Conservation (phyloP, 2,329 filamentous ascomycete genomes). For the Cladosporium oxysporum region DNA sequence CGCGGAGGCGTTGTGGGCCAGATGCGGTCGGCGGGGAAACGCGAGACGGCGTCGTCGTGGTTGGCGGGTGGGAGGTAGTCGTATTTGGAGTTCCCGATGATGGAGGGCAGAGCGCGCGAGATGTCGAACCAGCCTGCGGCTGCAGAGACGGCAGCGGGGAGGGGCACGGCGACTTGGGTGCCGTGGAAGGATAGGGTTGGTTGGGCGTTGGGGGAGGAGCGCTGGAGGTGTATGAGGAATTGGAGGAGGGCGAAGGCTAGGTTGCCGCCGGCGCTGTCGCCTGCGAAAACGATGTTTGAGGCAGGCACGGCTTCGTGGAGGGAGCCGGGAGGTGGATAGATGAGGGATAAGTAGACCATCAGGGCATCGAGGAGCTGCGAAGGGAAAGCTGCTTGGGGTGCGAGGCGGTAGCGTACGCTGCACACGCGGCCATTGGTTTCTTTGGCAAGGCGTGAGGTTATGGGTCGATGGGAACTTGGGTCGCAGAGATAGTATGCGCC, state of each 20-base stretch:
- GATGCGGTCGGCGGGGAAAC: constrained; percentile 51
- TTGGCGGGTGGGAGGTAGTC: constrained; percentile 63
- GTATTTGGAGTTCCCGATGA: constrained; percentile 54
- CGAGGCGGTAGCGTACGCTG: constrained; percentile 72
- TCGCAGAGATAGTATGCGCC: constrained; percentile 75
- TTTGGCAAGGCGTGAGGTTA: constrained; percentile 64
- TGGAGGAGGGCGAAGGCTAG: constrained; percentile 68
- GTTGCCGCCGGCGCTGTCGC: constrained; percentile 77
- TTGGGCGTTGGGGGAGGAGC: constrained; percentile 40
- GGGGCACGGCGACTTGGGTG: constrained; percentile 56
- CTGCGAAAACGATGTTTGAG: constrained; percentile 68
- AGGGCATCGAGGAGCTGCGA: constrained; percentile 72
- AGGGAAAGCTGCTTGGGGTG: constrained; percentile 75
- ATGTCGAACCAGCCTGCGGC: constrained; percentile 74
- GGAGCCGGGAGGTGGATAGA: constrained; percentile 69
- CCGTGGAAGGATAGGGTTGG: constrained; percentile 63
- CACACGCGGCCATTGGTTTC: constrained; percentile 68
- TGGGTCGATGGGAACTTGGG: constrained; percentile 64
- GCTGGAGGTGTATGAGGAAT: constrained; percentile 64
- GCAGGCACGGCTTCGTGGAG: constrained; percentile 67
- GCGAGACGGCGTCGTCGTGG: constrained; percentile 33
- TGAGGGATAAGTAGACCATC: constrained; percentile 69
- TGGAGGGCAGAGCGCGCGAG: constrained; percentile 62
- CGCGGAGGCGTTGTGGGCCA: constrained; percentile 51
- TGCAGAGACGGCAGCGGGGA: constrained; percentile 66